phyloP scores from a whole-genome alignment of 1,284 basidiomycete species.

The Ceraceosorus guamensis region DNA sequence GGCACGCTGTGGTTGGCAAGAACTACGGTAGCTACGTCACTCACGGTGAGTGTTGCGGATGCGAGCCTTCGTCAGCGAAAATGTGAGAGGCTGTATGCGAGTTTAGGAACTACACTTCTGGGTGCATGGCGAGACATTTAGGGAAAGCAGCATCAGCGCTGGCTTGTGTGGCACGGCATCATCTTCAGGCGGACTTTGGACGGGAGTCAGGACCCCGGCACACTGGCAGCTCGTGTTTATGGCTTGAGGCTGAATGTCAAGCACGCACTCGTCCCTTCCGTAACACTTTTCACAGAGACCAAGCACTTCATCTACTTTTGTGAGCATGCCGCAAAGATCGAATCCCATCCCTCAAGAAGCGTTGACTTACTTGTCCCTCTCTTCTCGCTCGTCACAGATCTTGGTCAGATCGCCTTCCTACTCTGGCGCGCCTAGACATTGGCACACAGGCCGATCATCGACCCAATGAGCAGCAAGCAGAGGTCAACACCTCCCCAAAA shows the following conservation, averaged over 20 bases:
- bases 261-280: background rate
- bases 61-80: background rate
- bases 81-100: background rate
- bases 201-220: background rate
- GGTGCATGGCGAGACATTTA: too few relatives aligned
- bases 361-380: background rate
- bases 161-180: background rate
- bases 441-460: too few relatives aligned
- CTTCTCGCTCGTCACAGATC: conserved; percentile 15
- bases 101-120: too few relatives aligned
- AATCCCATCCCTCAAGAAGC: background rate
- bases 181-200: background rate
- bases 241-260: background rate
- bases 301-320: conserved; percentile 49
- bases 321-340: conserved; percentile 17
- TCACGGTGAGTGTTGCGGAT: conserved; percentile 62
- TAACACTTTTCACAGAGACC: conserved; percentile 23
- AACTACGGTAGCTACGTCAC: conserved; percentile 90
- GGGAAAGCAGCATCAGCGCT: too few relatives aligned
- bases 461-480: too few relatives aligned
- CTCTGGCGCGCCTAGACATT: conserved; percentile 37
- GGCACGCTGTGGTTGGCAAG: conserved; percentile 97
- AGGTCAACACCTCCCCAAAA: too few relatives aligned
- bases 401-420: conserved; percentile 45
- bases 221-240: background rate